These are phyloP conservation scores for Hypoxylon rickii DNA, from an alignment of 495 filamentous ascomycete species.

Conservation along the genomic window DNA sequence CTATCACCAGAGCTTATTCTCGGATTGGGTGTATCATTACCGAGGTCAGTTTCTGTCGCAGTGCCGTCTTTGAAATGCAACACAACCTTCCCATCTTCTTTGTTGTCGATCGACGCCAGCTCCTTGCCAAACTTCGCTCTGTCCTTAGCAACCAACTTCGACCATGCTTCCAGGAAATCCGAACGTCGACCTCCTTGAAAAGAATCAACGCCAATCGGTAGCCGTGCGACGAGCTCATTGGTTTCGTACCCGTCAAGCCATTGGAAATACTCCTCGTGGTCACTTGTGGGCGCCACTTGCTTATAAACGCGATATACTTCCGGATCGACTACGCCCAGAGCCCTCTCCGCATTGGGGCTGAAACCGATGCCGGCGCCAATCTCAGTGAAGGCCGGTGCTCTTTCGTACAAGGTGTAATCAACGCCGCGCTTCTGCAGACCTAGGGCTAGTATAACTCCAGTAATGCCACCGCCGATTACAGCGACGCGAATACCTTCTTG, in stretches of 20 bases:
- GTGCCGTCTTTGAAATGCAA: conserved; percentile 45
- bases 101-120: conserved; percentile 20
- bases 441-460: conserved; percentile 60
- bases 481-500: conserved; percentile 48
- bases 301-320: conserved; percentile 40
- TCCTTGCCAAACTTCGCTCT: conserved; percentile 44
- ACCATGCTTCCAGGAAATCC: conserved; percentile 51
- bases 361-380: conserved; percentile 65
- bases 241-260: conserved; percentile 45
- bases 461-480: conserved; percentile 65
- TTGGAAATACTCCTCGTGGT: conserved; percentile 47
- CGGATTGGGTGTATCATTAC: conserved; percentile 28
- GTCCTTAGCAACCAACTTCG: conserved; percentile 28
- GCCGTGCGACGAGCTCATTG: conserved; percentile 39
- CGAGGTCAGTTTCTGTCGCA: conserved; percentile 39
- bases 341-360: conserved; percentile 60
- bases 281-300: conserved; percentile 43
- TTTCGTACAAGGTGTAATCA: conserved; percentile 60
- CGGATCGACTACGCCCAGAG: conserved; percentile 56
- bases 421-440: conserved; percentile 58
- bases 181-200: conserved; percentile 49
- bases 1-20: no score
- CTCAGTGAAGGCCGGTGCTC: conserved; percentile 54
- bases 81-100: conserved; percentile 13
- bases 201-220: conserved; percentile 45